Conservation (phyloP, 176 grass and related monocot genomes). For the Oryza australiensis region DNA sequence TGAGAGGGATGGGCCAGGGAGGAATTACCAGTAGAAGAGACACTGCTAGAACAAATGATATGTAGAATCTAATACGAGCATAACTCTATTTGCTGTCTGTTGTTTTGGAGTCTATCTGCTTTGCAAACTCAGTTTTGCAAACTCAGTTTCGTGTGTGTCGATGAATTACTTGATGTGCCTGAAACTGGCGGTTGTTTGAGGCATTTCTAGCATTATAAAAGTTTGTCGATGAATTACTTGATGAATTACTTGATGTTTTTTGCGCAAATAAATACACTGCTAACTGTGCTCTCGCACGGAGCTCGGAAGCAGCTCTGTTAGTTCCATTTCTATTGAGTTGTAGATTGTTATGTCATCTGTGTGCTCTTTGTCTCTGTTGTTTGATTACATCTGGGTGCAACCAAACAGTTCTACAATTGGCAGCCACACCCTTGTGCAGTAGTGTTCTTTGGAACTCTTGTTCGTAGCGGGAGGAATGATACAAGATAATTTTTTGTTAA, state of each 20-base stretch:
- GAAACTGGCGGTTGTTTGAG: background rate
- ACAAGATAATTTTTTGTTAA: too few relatives aligned
- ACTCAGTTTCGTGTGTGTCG: background rate
- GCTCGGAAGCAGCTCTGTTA: background rate
- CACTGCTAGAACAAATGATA: background rate
- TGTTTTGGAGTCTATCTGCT: conserved; percentile 10
- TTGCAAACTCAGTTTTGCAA: too few relatives aligned
- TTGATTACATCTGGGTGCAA: too few relatives aligned
- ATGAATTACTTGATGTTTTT: too few relatives aligned
- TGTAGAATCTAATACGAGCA: conserved; percentile 20
- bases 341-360: background rate
- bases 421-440: too few relatives aligned
- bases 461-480: too few relatives aligned
- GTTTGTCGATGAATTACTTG: too few relatives aligned
- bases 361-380: too few relatives aligned
- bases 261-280: conserved; percentile 32
- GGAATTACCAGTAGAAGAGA: conserved; percentile 58
- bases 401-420: too few relatives aligned
- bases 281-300: background rate
- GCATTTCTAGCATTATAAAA: background rate
- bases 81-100: background rate
- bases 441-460: too few relatives aligned
- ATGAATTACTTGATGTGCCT: background rate
- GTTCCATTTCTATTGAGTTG: background rate
- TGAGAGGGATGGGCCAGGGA: conserved; percentile 52